These are phyloP conservation scores for Periconia sp. DNA, from an alignment of 2,329 filamentous ascomycete genomes.

Conservation along the genomic window DNA sequence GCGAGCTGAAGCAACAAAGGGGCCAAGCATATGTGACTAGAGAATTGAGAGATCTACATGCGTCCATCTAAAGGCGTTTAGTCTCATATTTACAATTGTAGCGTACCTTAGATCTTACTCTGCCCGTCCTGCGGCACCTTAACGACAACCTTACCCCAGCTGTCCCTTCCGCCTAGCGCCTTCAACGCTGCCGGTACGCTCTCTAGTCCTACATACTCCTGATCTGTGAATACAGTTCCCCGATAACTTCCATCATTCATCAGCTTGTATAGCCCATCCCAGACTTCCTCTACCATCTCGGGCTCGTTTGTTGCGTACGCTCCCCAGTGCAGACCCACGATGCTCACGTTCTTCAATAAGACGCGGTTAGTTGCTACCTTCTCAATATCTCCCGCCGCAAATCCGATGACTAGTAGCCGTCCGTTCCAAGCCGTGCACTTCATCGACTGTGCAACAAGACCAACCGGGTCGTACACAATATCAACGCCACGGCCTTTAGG, in stretches of 20 bases:
- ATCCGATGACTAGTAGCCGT: conserved; percentile 84
- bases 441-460: conserved; percentile 82
- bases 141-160: conserved; percentile 96
- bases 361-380: conserved; percentile 93
- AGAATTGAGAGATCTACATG: too few species aligned
- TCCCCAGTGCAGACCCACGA: conserved; percentile 93
- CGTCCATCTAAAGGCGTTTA: too few species aligned
- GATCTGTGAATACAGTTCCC: conserved; percentile 82
- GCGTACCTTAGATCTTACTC: conserved; percentile 39
- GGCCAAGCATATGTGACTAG: too few species aligned
- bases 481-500: conserved; percentile 78
- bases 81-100: too few species aligned
- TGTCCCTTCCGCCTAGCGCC: conserved; percentile 78
- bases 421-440: conserved; percentile 97
- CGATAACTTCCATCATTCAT: conserved; percentile 79
- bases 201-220: conserved; percentile 82
- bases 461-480: conserved; percentile 94
- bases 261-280: conserved; percentile 80
- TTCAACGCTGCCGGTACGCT: conserved; percentile 76
- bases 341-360: conserved; percentile 87
- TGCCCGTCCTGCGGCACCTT: conserved; percentile 70
- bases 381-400: conserved; percentile 85
- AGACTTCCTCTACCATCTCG: conserved; percentile 73
- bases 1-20: too few species aligned
- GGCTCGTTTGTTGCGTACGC: conserved; percentile 77